These are phyloP conservation scores for Codiaeum variegatum DNA, from an alignment of 441 rosid species.

Conservation along the genomic window DNA sequence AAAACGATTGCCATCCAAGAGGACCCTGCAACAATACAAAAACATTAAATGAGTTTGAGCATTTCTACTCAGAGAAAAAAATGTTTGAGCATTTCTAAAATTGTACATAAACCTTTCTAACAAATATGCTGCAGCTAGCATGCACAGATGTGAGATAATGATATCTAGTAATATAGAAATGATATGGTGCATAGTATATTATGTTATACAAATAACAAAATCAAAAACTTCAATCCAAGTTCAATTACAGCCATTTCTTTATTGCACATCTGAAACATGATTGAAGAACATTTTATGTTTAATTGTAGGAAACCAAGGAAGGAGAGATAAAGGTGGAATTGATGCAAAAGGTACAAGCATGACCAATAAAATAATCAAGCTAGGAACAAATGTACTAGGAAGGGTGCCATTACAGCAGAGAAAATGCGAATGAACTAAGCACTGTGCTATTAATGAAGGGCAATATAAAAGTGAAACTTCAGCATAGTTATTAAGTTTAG, in stretches of 20 bases:
- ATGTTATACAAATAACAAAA: neutral
- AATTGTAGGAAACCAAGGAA: neutral
- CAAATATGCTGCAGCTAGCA: neutral
- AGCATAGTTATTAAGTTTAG: neutral
- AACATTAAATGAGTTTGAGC: slow-evolving; percentile 16
- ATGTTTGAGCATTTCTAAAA: slow-evolving; percentile 10
- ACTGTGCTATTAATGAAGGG: neutral
- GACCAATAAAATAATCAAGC: neutral
- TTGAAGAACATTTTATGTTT: neutral
- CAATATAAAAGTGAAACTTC: neutral
- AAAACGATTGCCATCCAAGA: slow-evolving; percentile 85
- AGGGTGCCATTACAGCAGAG: neutral
- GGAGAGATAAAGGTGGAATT: neutral
- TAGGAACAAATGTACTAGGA: neutral
- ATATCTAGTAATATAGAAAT: neutral
- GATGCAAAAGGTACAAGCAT: neutral
- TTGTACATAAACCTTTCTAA: neutral
- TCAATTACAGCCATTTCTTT: neutral
- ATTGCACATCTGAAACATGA: neutral
- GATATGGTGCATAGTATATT: neutral
- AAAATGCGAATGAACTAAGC: neutral
- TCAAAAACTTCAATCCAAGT: neutral
- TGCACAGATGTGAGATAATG: neutral
- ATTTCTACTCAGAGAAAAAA: no score
- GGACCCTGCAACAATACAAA: slow-evolving; percentile 69